Base-by-base conservation (phyloP, 1,284 basidiomycete genomes). In the Cystobasidium slooffiae region DNA sequence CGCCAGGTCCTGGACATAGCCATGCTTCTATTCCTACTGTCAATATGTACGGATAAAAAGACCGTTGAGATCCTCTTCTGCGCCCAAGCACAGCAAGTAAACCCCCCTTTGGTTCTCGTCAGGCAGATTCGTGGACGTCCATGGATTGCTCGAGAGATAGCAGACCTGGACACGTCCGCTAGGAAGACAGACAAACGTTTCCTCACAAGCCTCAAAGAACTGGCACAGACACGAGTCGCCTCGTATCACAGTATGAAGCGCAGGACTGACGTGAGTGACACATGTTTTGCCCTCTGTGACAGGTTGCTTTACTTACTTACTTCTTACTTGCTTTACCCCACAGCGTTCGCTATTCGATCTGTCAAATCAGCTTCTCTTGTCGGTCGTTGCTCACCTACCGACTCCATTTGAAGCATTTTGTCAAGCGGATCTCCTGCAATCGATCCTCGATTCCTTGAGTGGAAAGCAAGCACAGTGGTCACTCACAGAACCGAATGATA, bases 1-100 rank as follows among this genome's bases (percentile, higher is more conserved):
- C 16, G 9, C 12, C 24, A 62, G 59, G 41, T 62, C 6, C 20
- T 62, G n/a, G 59, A 62, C 59, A 62, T 47, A 12, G 39, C 59
- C 24, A n/a, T 62, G 41, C 59, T 62, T n/a, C 41, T 62, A 37
- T 62, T 62, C 39, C 6, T 62, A 6, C 44, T 22, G 14, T 2
- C 41, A 6, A 44, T 62, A 10, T 62, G 41, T 44, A 16, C 37
- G 7, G 59, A 62, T 37, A 6, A 10, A 20, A 7, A 43, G 10
- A 47, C 41, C 10, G n/a, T 20, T 2, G 59, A 62, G 16, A 47
- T 14, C 59, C 37, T 62, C 18, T 10, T 62, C 59, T 7, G 44
- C 22, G 20, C 22, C 9, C 6, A 9, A 24, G 6, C 22, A 12
- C 14, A 14, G 14, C 24, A 24, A 56, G 12, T 7, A 6, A 6